A percentile compares a stretch with the other conserved stretches of the same genome.
phyloP scores from a whole-genome alignment of 2,329 filamentous ascomycete species.

The Fusarium phyllophilum region DNA sequence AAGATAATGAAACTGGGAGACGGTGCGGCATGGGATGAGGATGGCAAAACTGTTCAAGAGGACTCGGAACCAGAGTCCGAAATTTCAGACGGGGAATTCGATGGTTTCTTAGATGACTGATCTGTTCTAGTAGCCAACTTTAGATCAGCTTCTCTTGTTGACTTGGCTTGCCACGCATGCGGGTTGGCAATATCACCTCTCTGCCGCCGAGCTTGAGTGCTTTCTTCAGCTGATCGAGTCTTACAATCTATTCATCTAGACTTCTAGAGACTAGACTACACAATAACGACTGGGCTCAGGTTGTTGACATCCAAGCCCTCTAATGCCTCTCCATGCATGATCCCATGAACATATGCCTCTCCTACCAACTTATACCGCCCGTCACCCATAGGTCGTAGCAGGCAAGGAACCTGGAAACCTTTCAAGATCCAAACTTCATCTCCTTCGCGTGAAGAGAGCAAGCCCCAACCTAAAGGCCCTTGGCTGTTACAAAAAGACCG shows the following conservation, averaged over 20 bases:
- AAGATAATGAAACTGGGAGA: not conserved
- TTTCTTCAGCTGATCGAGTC: rapidly evolving
- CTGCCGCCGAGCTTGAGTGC: not conserved
- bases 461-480: rapidly evolving
- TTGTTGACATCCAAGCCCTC: rapidly evolving
- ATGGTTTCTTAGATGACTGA: not conserved
- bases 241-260: not conserved
- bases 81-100: not conserved
- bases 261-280: not conserved
- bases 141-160: not conserved
- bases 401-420: rapidly evolving
- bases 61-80: not conserved
- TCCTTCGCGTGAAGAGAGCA: rapidly evolving
- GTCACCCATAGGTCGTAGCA: rapidly evolving
- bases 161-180: not conserved
- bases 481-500: rapidly evolving
- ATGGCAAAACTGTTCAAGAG: not conserved
- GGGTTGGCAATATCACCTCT: rapidly evolving
- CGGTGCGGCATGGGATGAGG: not conserved
- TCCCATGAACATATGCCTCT: not conserved
- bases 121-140: not conserved
- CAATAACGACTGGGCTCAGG: not conserved
- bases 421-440: not conserved
- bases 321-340: not conserved
- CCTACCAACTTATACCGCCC: not conserved